Evolutionary conservation across 1,139 yeast genomes (phyloP), one percentile per base, ranked within the genome.

Genomic region (Sugiyamaella neomexicana): DNA sequence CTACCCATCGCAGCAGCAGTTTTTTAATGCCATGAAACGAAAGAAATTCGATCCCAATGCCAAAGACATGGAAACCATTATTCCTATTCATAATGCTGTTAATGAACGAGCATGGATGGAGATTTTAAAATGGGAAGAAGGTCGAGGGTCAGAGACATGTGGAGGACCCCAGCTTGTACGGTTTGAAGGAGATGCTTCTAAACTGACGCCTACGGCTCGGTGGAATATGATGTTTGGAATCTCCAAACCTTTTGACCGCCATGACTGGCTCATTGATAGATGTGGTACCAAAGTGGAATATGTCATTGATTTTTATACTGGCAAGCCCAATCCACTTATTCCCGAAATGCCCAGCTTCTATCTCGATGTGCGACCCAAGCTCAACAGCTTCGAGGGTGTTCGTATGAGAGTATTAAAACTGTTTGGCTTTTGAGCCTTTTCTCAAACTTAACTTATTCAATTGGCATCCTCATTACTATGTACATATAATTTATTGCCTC

Each of bases 1-100:
- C 1, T 93, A 93, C 67, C 99, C 99, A 8, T 87, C 96, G 1
- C 96, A 93, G 69, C 89, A 89, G 68, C 98, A 91, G 74, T 93
- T 93, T 67, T 93, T 77, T 69, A 95, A 89, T 58, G 97, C 98
- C 12, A 93, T 93, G 98, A 77, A 80, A 62, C 81, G 98, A 58
- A 93, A 93, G 67, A 81, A 87, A 58, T 89, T 96, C 91, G 79
- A 84, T 53, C 97, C 98, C 1, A 75, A 81, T 13, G 86, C 88
- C 0, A 71, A 74, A 7, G 98, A 91, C 67, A 93, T 93, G 98
- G 76, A 82, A 61, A 81, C 95, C 0, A 89, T 93, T 38, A 96
- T 93, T 1, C 98, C 98, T 0, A 86, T 93, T 46, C 99, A 93
- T 69, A 93, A 93, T 67, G 82, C 89, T 34, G 98, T 93, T 32